Conservation (phyloP, 305 asterid genomes). For the Salvia sclarea region DNA sequence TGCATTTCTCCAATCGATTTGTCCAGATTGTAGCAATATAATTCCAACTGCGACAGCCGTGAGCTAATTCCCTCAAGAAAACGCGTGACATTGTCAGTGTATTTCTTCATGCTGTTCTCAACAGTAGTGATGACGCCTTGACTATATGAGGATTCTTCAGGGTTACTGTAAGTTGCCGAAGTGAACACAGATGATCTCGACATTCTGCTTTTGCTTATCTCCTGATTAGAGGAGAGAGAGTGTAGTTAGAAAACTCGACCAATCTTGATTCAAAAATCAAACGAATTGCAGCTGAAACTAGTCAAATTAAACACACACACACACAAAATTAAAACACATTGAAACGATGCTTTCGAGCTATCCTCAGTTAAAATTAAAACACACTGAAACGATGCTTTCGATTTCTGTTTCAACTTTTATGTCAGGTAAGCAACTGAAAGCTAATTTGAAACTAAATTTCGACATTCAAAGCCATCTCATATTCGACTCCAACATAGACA, state of each 20-base stretch:
- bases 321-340: background rate
- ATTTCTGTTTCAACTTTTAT: background rate
- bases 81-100: conserved; percentile 82
- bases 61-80: conserved; percentile 94
- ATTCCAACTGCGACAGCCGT: conserved; percentile 64
- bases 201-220: conserved; percentile 80
- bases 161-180: conserved; percentile 60
- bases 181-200: conserved; percentile 73
- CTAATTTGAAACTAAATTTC: background rate
- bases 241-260: background rate
- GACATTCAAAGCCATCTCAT: background rate
- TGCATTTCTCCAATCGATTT: conserved; percentile 92
- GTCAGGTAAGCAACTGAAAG: background rate
- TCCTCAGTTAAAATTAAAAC: background rate
- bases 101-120: conserved; percentile 80
- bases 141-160: conserved; percentile 71
- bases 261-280: background rate
- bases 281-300: background rate
- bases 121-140: conserved; percentile 66
- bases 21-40: conserved; percentile 85
- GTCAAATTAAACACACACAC: background rate
- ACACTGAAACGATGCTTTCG: background rate
- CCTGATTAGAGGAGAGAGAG: conserved; percentile 48
- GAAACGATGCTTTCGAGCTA: conserved; percentile 37
- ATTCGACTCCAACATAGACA: background rate